Evolutionary conservation across 441 rosid genomes (phyloP).

Genomic region (Gossypium lobatum): DNA sequence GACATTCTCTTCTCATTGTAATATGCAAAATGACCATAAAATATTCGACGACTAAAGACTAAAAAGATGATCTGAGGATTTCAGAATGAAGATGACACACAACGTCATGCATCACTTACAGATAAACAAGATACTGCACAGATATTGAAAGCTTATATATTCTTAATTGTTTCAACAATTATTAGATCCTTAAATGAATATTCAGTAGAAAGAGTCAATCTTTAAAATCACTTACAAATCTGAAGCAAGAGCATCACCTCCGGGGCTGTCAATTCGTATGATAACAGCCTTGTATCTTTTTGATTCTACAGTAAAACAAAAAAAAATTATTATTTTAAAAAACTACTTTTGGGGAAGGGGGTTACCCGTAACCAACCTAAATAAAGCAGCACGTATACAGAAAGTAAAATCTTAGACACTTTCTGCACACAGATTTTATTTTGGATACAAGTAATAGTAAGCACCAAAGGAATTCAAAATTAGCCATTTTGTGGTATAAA

Average conservation of each 20-base stretch:
- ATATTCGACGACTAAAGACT: too few species aligned
- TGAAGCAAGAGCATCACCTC: constrained; percentile 99
- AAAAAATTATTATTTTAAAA: too few species aligned
- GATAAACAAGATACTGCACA: neutral
- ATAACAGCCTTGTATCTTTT: constrained; percentile 81
- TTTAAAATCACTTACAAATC: constrained; percentile 74
- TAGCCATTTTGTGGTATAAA: neutral
- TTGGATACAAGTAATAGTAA: neutral
- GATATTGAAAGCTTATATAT: neutral
- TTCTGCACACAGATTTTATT: neutral
- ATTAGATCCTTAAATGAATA: neutral
- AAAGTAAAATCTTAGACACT: neutral
- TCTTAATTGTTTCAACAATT: neutral
- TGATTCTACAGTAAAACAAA: constrained; percentile 40
- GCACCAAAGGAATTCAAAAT: neutral
- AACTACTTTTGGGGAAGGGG: neutral
- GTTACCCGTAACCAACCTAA: neutral
- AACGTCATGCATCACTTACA: neutral
- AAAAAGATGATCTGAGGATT: too few species aligned
- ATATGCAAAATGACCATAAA: neutral
- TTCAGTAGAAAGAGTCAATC: neutral
- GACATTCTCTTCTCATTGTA: neutral
- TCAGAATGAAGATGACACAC: too few species aligned
- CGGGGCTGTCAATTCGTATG: constrained; percentile 94
- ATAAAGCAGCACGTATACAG: neutral